Evolutionary conservation across 345 rosid genomes (phyloP), one percentile per base, ranked within the genome.

Genomic region (Linum trigynum): DNA sequence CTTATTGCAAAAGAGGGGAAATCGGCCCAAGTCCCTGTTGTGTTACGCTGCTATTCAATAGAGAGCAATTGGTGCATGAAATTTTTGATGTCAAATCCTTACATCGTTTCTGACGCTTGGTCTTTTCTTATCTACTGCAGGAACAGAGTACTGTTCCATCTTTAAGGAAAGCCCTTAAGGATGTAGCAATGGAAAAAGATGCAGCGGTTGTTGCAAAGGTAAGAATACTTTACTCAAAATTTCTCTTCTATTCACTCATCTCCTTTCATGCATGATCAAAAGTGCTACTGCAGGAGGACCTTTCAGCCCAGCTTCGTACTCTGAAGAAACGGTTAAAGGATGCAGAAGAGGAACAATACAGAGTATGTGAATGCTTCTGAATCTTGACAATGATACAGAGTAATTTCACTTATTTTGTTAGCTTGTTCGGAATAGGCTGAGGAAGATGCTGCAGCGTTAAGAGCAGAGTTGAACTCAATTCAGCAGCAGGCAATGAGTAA

Each of bases 171-270:
- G 96, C 99, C 40, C 84, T 94, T 48, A 88, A 79, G 84, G 97
- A 94, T 77, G 92, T 88, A 63, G 99, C 97, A 16, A 87, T 90
- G 88, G 97, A 94, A 86, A 94, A 94, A 81, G 97, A 94, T 84
- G 99, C 97, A 56, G 95, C 99, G 71, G 97, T 90, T 78, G 95
- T 90, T 76, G 83, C 82, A 72, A 85, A 95, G 83, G 99, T 87
- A 80, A 7, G 55, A 50, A 41, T 35, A 11, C 51, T 72, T 66
- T n/a, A 37, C 42, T 50, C 1, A 8, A 6, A 38, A 38, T 3
- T 55, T 16, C 11, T 55, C 7, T 2, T 35, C 41, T 17, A 10
- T 32, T 3, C 14, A 60, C 11, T 39, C 63, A 16, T 64, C 12
- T 41, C 12, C 57, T 76, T 62, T 38, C 39, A 11, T 75, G 64